Evolutionary conservation across 257 asterid species (phyloP), one percentile per base, ranked within the genome.

Genomic region (Gentiana straminea): DNA sequence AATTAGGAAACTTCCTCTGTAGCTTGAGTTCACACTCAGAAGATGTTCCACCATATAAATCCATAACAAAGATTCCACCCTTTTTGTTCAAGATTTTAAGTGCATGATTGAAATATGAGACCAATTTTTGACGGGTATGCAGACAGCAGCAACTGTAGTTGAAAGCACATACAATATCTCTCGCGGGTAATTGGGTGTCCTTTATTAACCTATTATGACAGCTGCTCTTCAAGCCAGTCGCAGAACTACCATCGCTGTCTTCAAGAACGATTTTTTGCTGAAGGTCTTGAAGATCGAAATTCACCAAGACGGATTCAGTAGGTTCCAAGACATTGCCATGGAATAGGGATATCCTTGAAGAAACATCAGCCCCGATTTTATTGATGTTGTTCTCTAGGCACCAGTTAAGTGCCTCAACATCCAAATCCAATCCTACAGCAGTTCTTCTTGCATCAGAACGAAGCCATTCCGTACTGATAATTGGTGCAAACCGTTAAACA

Each of bases 61-160:
- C 98, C 98, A 88, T 85, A 62, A 73, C 98, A 65, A 91, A 87
- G 49, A 91, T 80, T 24, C 94, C 98, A 35, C 97, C 94, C 70
- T 78, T 84, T 74, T 58, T 77, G 65, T 73, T 84, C 68, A 91
- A 67, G 58, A 76, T 62, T 67, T 55, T 64, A 38, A 69, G 76
- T 5, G 81, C 85, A 58, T 91, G 82, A 75, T 78, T 85, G 77
- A 91, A 91, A 76, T 91, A 91, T 70, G 64, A 67, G 67, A 91
- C 74, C 73, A 87, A 75, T 67, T 87, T 97, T 65, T 75, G 80
- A 59, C 97, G 90, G 48, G 54, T 80, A 73, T 91, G 97, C 67
- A 91, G 86, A 66, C 98, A 91, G 73, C 98, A 91, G 70, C 98
- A 91, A 55, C 97, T 91, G 73, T 91, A 91, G 81, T 91, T 91